Conservation (phyloP, 805 yeast species). For the Candida silvatica region DNA sequence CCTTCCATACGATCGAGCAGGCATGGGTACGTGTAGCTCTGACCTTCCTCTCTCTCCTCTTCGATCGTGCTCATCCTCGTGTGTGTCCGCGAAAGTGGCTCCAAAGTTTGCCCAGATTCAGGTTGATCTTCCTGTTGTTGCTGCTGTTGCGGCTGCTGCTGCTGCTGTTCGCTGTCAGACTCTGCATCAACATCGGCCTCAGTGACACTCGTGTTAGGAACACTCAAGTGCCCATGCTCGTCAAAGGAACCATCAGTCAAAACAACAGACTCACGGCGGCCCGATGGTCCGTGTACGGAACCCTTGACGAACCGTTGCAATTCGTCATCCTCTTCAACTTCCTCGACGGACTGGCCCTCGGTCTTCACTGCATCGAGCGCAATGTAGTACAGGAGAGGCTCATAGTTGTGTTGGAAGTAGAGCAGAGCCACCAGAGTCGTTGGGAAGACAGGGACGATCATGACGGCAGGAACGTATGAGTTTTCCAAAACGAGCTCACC, state of each 20-base stretch:
- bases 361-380: slow-evolving; percentile 50
- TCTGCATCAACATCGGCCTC: slow-evolving; percentile 1
- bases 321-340: slow-evolving; percentile 12
- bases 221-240: slow-evolving; percentile 2
- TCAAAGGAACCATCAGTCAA: slow-evolving; percentile 3
- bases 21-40: slow-evolving; percentile 42
- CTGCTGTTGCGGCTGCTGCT: too few species aligned
- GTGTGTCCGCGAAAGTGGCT: slow-evolving; percentile 7
- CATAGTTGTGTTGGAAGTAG: slow-evolving; percentile 45
- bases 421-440: slow-evolving; percentile 36
- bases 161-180: not conserved
- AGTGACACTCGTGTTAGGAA: not conserved
- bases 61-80: slow-evolving; percentile 44
- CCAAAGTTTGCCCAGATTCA: not conserved
- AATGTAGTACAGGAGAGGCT: slow-evolving; percentile 45
- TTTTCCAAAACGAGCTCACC: slow-evolving; percentile 56
- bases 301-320: slow-evolving; percentile 9
- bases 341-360: slow-evolving; percentile 23
- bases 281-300: not conserved
- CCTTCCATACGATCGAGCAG: slow-evolving; percentile 40
- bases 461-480: slow-evolving; percentile 38
- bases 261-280: slow-evolving; percentile 10
- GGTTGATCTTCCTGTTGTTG: not conserved
- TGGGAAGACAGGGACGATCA: slow-evolving; percentile 41
- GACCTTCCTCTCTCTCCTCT: slow-evolving; percentile 44